These are phyloP conservation scores for Vitis labrusca DNA, from an alignment of 164 flowering plant genomes.

Conservation along the genomic window DNA sequence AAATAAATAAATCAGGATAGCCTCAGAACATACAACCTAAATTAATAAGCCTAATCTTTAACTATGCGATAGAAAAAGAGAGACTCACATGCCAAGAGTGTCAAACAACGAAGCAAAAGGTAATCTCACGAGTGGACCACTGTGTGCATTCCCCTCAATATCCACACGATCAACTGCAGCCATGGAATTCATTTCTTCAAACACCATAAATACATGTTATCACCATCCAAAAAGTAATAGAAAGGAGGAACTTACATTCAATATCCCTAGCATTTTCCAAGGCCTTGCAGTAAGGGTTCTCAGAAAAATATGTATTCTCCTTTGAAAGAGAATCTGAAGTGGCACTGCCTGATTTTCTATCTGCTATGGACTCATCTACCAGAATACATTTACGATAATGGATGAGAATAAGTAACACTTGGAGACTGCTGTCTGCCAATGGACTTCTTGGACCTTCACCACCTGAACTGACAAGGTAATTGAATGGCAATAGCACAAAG, in stretches of 20 bases:
- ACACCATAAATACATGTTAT: background rate
- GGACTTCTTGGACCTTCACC: conserved; percentile 66
- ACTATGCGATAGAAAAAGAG: background rate
- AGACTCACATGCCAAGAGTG: conserved; percentile 86
- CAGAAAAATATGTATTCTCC: conserved; percentile 49
- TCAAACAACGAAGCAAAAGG: conserved; percentile 94
- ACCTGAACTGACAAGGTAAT: conserved; percentile 62
- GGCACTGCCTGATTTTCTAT: conserved; percentile 35
- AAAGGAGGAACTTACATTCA: conserved; percentile 61
- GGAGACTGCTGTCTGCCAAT: conserved; percentile 77
- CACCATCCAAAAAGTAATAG: conserved; percentile 3
- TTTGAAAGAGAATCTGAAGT: conserved; percentile 49
- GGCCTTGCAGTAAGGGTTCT: conserved; percentile 76
- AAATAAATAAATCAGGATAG: too few relatives aligned
- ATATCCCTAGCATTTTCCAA: conserved; percentile 80
- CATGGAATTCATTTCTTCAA: conserved; percentile 9
- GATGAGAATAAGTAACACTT: conserved; percentile 71
- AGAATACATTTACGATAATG: conserved; percentile 67
- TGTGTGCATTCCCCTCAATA: conserved; percentile 76
- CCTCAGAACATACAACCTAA: background rate
- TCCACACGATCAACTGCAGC: conserved; percentile 83
- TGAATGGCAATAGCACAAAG: conserved; percentile 75
- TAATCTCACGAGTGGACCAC: conserved; percentile 71
- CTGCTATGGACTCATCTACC: conserved; percentile 35
- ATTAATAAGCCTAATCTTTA: background rate